phyloP scores from a whole-genome alignment of 1,284 basidiomycete genomes.

The Erythrobasidium hasegawianum region DNA sequence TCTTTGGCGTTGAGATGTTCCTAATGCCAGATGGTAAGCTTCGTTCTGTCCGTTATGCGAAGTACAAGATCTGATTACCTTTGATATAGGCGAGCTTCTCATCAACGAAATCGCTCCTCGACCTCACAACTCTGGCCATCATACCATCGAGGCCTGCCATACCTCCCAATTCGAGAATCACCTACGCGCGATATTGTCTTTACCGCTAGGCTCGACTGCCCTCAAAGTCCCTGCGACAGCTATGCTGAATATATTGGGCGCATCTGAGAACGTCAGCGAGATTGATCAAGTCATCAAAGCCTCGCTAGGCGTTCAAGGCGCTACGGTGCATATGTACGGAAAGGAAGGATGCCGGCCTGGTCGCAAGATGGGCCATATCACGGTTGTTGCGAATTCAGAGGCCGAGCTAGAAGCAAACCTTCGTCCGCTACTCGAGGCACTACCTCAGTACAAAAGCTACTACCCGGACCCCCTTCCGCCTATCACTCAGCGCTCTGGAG shows the following conservation, averaged over 20 bases:
- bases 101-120: conserved; percentile 99
- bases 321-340: conserved; percentile 85
- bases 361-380: conserved; percentile 97
- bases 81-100: conserved; percentile 62
- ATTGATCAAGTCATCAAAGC: conserved; percentile 56
- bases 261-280: conserved; percentile 61
- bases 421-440: conserved; percentile 60
- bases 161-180: conserved; percentile 98
- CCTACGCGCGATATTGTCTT: conserved; percentile 85
- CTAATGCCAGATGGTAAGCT: conserved; percentile 74
- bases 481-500: conserved; percentile 45
- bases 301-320: conserved; percentile 68
- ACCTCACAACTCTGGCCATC: conserved; percentile 98
- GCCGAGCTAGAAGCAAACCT: conserved; percentile 67
- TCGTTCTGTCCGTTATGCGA: conserved; percentile 12
- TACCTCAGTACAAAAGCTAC: conserved; percentile 51
- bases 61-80: conserved; percentile 1
- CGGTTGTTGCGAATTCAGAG: conserved; percentile 77
- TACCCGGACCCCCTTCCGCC: conserved; percentile 57
- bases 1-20: conserved; percentile 99
- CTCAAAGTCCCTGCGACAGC: conserved; percentile 81
- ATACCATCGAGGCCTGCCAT: conserved; percentile 97
- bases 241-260: conserved; percentile 94
- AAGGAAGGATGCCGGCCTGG: conserved; percentile 85
- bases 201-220: conserved; percentile 83